Evolutionary conservation across 345 rosid genomes (phyloP), one percentile per base, ranked within the genome.

Genomic region (Moricandia arvensis): DNA sequence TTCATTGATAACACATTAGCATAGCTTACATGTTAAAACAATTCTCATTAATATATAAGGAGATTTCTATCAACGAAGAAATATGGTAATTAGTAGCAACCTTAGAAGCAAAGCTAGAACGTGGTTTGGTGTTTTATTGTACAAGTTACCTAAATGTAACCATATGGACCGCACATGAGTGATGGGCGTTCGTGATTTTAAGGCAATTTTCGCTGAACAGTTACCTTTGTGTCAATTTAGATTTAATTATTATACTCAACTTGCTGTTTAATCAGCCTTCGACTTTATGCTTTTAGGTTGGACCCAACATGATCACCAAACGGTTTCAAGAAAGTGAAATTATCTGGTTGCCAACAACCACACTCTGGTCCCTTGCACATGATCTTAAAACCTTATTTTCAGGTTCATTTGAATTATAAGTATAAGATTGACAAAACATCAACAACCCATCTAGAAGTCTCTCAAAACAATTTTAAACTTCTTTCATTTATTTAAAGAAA

Each of bases 51-150:
- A n/a, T n/a, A n/a, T n/a, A n/a, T n/a, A n/a, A n/a, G n/a, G n/a
- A n/a, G n/a, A n/a, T n/a, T 11, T 54, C 2, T 41, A 7, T 6
- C 15, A 8, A 18, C 17, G 8, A 57, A 30, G 12, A 17, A 66
- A 41, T 9, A 29, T 17, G 51, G 8, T 31, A 10, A 43, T 43
- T 66, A 45, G 21, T 37, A 18, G 66, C 65, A 76, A 70, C 34
- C 76, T 77, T 71, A 64, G 76, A 77, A 64, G 72, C 75, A 58
- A 70, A 43, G 80, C 66, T 63, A 58, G 37, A 76, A 13, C 75
- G 21, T 69, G 69, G 30, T 11, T 75, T 30, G 80, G 17, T 69
- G 27, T 29, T 64, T 33, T 64, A 31, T 71, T 38, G 11, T 30
- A 62, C 30, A 63, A 31, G 71, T 77, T 47, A 41, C 61, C 71